These are phyloP conservation scores for Lodderomyces pseudojiufengensis DNA, from an alignment of 1,139 yeast species.

Conservation along the genomic window DNA sequence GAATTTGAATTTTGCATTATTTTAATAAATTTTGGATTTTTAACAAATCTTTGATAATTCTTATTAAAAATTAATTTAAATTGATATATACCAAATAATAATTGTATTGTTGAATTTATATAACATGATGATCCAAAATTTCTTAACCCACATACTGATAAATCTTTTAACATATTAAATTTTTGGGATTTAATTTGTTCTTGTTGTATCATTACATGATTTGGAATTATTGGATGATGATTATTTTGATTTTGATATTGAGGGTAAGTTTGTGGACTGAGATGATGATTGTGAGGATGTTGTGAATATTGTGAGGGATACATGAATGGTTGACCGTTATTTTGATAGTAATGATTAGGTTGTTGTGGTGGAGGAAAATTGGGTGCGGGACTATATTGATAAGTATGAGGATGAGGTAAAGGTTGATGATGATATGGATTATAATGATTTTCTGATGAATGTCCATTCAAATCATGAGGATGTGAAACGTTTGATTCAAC, in stretches of 20 bases:
- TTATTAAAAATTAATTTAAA: constrained; percentile 43
- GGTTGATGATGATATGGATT: constrained; percentile 1
- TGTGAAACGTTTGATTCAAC: background rate
- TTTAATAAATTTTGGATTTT: constrained; percentile 27
- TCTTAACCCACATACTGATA: constrained; percentile 59
- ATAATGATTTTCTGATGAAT: background rate
- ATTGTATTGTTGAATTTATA: constrained; percentile 66
- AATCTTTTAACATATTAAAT: constrained; percentile 37
- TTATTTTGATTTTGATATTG: background rate
- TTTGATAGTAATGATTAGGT: background rate
- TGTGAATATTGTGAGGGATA: background rate
- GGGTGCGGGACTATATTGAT: constrained; percentile 2
- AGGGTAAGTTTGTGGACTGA: background rate
- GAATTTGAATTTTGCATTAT: constrained; percentile 19
- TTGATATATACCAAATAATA: constrained; percentile 51
- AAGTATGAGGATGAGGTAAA: constrained; percentile 2
- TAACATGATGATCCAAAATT: constrained; percentile 74
- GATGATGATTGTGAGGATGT: constrained; percentile 2
- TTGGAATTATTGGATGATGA: constrained; percentile 12
- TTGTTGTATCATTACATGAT: constrained; percentile 18
- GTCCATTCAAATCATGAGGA: too few species aligned
- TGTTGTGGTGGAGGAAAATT: constrained; percentile 1
- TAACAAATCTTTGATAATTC: constrained; percentile 39
- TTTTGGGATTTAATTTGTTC: constrained; percentile 18
- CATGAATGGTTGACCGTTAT: background rate